These are phyloP conservation scores for Globisporangium splendens DNA, from an alignment of 352 stramenopile species.

Conservation along the genomic window DNA sequence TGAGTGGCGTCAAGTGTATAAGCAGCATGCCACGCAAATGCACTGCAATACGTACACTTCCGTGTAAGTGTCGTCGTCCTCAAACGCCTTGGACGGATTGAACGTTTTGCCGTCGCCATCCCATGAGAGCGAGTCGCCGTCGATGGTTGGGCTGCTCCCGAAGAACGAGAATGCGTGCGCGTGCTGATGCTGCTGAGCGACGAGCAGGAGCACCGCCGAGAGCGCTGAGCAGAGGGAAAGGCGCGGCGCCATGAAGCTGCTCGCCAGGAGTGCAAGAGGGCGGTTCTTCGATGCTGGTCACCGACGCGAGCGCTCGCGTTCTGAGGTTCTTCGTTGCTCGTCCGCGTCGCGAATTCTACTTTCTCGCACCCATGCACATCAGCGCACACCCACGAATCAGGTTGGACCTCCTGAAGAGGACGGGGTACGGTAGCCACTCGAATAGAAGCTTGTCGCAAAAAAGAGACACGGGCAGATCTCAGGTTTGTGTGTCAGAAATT, in stretches of 20 bases:
- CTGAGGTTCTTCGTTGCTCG: too few species aligned
- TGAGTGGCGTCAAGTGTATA: neutral
- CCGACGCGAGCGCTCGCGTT: too few species aligned
- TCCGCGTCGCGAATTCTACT: too few species aligned
- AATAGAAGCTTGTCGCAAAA: slow-evolving; percentile 1
- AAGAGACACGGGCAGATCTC: too few species aligned
- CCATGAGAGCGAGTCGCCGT: slow-evolving; percentile 51
- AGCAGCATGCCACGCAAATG: neutral
- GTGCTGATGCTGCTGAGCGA: slow-evolving; percentile 7
- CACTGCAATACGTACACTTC: slow-evolving; percentile 30
- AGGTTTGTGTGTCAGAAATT: neutral
- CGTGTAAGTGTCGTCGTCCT: slow-evolving; percentile 40
- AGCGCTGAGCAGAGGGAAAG: neutral
- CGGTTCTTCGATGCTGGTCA: slow-evolving; percentile 3
- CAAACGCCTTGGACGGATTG: slow-evolving; percentile 38
- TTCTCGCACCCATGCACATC: too few species aligned
- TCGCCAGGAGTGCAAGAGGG: too few species aligned
- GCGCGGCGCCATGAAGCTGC: neutral
- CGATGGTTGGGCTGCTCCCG: slow-evolving; percentile 29
- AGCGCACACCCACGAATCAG: slow-evolving; percentile 9
- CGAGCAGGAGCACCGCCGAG: neutral
- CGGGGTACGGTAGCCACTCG: neutral
- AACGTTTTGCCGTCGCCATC: slow-evolving; percentile 49
- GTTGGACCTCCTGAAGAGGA: neutral
- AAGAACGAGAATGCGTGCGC: slow-evolving; percentile 36